Evolutionary conservation across 768 basidiomycete species (phyloP), one percentile per base, ranked within the genome.

Genomic region (Amanita pseudoporphyria): DNA sequence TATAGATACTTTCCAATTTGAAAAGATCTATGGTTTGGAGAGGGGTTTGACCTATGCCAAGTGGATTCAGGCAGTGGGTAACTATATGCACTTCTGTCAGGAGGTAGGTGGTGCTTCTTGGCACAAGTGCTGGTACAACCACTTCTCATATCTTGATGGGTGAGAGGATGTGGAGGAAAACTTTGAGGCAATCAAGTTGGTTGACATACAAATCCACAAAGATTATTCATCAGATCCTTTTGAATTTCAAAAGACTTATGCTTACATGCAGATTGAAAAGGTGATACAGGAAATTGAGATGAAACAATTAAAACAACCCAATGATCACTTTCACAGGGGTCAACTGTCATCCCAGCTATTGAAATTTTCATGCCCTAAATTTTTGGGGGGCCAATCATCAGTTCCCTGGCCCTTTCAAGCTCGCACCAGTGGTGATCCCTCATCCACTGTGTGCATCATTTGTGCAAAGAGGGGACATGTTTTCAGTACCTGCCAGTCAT

Each of bases 371-470:
- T n/a, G 21, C 45, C 21, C n/a, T 30, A 21, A 36, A 13, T 30
- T 30, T 22, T 46, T 46, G 19, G 3, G n/a, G 13, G 5, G 6
- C 30, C 45, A 46, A 2, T 32, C 30, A 3, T 12, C 18, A 2
- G 31, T n/a, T 6, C 45, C 26, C 4, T 33, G 18, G 16, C 49
- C 53, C 47, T 52, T 52, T 52, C 52, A 54, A 9, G 14, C 42
- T 33, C 40, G 48, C 51, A 35, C 49, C 31, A 31, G 51, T 12
- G 45, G 49, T 9, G 46, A 26, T 36, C 48, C 52, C 10, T 22
- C 39, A 12, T 6, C 45, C 49, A 2, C 26, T 40, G 50, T 56
- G 19, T 56, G 55, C 55, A 40, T 53, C 30, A n/a, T 53, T 16
- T 56, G 54, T 28, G 52, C 52, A 0, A 21, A 19, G 9, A 44